Base-by-base conservation (phyloP, 495 filamentous ascomycete species). In the Daldinia vernicosa region DNA sequence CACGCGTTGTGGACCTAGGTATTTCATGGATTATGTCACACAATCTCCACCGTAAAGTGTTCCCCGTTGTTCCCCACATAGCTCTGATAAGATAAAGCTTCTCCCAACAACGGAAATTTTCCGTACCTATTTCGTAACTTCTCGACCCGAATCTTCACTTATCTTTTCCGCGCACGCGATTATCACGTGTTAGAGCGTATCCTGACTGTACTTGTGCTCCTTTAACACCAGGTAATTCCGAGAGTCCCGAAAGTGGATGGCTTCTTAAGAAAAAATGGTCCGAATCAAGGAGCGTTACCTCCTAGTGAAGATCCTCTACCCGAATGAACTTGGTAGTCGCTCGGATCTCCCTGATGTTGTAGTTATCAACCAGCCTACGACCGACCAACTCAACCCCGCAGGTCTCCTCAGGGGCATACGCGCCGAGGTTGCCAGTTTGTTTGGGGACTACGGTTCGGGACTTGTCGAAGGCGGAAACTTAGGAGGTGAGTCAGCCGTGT, bases 241-340 rank as follows among this genome's bases (percentile, higher is more conserved):
- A 50, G 55, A 35, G 1, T 47, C 30, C 24, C 53, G 0, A 3
- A 26, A 51, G 22, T 52, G 37, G 15, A 40, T 33, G 26, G 9
- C 40, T 33, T 19, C 52, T 66, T 45, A 37, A 71, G n/a, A 30
- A 57, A 79, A 47, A n/a, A 99, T 99, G 95, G 95, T 98, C 66
- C 93, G 95, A 75, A 83, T 97, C 70, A 99, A 99, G 83, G 88
- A 95, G 79, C 91, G 95, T 65, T 99, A 99, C 77, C 89, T 99
- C 40, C 88, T 98, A 32, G 86, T 98, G 58, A 90, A 94, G 78
- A 93, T 98, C 74, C 87, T 98, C 63, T 98, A 98, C 79, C 92
- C 94, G 14, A 85, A 89, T 14, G 77, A 82, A 30, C 78, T 78
- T 43, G 80, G 80, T 61, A 72, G 60, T 61, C 77, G 79, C 39